A percentile compares a stretch with the other conserved stretches of the same genome.
phyloP scores from a whole-genome alignment of 805 yeast genomes.

The Candida dendrica region DNA sequence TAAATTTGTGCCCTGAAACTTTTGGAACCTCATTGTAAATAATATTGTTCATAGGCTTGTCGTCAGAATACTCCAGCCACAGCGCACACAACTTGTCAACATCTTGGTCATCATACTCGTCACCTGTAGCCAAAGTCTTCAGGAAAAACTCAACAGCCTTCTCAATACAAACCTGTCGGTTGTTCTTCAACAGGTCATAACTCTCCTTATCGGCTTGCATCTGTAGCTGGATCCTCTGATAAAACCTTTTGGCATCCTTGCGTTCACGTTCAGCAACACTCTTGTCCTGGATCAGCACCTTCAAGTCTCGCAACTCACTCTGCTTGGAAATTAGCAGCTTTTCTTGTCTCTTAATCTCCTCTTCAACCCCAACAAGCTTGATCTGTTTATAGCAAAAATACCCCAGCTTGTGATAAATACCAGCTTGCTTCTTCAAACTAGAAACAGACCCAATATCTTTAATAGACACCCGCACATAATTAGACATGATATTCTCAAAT shows the following conservation, averaged over 20 bases:
- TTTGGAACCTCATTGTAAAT: conserved; percentile 29
- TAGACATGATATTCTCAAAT: conserved; percentile 47
- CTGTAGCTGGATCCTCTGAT: conserved; percentile 40
- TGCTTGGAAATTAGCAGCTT: conserved; percentile 34
- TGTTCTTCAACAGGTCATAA: conserved; percentile 29
- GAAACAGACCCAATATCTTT: conserved; percentile 8
- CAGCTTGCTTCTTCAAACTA: conserved; percentile 27
- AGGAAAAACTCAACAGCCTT: conserved; percentile 57
- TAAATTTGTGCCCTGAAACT: conserved; percentile 54
- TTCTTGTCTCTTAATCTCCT: conserved; percentile 35
- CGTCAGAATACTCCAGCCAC: conserved; percentile 63
- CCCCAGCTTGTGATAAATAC: conserved; percentile 55
- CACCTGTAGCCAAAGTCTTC: conserved; percentile 39
- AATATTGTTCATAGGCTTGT: conserved; percentile 34
- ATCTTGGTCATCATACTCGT: conserved; percentile 42
- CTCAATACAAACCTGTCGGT: conserved; percentile 35
- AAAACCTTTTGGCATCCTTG: conserved; percentile 45
- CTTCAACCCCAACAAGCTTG: conserved; percentile 35
- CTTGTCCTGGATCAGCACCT: conserved; percentile 32
- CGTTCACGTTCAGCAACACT: conserved; percentile 38
- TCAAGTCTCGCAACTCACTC: conserved; percentile 43
- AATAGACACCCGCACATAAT: conserved; percentile 39
- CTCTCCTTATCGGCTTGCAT: conserved; percentile 43
- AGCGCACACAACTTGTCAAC: conserved; percentile 74
- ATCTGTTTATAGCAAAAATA: conserved; percentile 65